A percentile compares a stretch with the other conserved stretches of the same genome.
Conservation (phyloP, 2,329 filamentous ascomycete species). For the Aspergillus fijiensis region DNA sequence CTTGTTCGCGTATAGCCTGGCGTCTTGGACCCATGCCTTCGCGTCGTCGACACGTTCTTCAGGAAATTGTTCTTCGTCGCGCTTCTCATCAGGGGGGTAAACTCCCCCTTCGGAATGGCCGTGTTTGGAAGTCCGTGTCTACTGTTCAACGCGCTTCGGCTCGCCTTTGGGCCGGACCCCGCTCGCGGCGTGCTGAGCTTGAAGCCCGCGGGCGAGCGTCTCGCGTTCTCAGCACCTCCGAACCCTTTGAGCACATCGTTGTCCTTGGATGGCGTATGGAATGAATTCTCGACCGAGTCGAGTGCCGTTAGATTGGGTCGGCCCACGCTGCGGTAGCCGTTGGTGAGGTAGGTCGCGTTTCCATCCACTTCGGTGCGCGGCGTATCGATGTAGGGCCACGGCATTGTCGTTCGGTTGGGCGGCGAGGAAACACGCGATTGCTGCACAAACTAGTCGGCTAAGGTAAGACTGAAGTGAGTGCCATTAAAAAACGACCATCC, state of each 20-base stretch:
- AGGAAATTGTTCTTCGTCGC: constrained; percentile 66
- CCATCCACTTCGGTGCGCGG: constrained; percentile 76
- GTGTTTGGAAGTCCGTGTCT: constrained; percentile 68
- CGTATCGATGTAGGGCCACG: constrained; percentile 72
- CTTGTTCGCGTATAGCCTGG: constrained; percentile 64
- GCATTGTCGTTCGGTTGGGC: constrained; percentile 53
- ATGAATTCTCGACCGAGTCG: constrained; percentile 85
- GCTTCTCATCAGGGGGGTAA: constrained; percentile 88
- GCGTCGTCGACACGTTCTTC: constrained; percentile 56
- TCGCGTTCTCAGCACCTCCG: constrained; percentile 57
- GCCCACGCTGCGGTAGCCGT: constrained; percentile 57
- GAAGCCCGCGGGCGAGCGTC: constrained; percentile 52
- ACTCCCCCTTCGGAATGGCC: constrained; percentile 65
- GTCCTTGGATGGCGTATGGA: constrained; percentile 74
- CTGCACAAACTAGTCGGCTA: constrained; percentile 1
- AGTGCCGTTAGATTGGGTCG: constrained; percentile 52
- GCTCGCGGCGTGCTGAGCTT: constrained; percentile 72
- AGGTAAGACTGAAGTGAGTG: not conserved
- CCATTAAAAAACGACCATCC: constrained; percentile 31
- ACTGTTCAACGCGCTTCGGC: constrained; percentile 60
- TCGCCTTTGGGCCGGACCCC: constrained; percentile 53
- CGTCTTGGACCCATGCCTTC: constrained; percentile 62
- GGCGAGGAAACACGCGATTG: constrained; percentile 12
- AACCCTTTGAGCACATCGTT: constrained; percentile 75
- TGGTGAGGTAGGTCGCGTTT: constrained; percentile 77